Conservation (phyloP, 345 rosid genomes). For the Euphorbia peplus region DNA sequence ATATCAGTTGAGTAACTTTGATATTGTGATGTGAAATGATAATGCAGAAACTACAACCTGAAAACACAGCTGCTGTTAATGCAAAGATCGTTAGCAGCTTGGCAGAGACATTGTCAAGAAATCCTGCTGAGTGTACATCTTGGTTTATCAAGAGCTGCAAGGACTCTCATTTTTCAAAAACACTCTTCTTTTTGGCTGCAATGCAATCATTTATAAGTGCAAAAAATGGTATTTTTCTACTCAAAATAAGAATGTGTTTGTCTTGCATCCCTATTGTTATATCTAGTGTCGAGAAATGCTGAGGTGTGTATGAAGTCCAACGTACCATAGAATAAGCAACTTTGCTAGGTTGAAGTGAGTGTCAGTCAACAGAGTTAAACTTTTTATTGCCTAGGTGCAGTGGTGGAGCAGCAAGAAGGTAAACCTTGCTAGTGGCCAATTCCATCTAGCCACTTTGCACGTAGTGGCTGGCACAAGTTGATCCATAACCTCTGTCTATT, state of each 20-base stretch:
- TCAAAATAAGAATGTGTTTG: neutral
- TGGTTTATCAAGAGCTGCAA: constrained; percentile 55
- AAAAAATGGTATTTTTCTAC: constrained; percentile 33
- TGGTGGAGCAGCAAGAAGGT: neutral
- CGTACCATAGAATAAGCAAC: neutral
- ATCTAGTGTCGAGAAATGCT: neutral
- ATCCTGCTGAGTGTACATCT: constrained; percentile 48
- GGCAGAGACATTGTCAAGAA: constrained; percentile 45
- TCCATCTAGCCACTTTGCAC: neutral
- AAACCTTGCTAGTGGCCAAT: neutral
- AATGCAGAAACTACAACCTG: constrained; percentile 50
- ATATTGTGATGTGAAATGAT: constrained; percentile 22
- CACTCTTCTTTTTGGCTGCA: constrained; percentile 61
- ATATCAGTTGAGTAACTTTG: constrained; percentile 18
- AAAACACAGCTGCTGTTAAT: constrained; percentile 44
- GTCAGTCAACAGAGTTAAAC: neutral
- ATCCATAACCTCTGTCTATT: neutral
- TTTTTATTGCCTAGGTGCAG: neutral
- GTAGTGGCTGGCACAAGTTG: neutral
- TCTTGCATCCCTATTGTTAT: neutral
- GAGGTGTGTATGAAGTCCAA: neutral
- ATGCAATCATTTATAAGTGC: constrained; percentile 52
- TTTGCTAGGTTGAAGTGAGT: neutral
- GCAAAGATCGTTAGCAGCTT: constrained; percentile 56
- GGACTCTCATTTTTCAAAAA: constrained; percentile 50